Evolutionary conservation across 1,284 basidiomycete genomes (phyloP).

Genomic region (Rhodotorula sp.): DNA sequence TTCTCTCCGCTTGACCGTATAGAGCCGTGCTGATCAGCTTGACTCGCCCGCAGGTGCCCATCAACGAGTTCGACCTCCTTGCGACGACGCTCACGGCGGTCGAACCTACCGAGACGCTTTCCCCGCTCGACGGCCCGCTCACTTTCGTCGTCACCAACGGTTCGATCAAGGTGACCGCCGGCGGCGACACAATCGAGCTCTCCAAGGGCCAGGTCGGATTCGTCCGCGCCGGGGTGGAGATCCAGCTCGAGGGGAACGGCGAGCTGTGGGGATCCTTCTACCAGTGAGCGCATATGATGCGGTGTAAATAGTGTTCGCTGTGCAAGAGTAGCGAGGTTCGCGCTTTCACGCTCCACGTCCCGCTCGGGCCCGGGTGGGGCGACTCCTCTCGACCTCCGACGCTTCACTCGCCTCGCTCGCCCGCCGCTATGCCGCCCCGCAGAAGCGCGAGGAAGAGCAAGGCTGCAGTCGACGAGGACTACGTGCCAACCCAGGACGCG

Average conservation of each 20-base stretch:
- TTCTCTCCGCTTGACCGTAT: background rate
- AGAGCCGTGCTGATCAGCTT: background rate
- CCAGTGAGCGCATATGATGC: conserved; percentile 9
- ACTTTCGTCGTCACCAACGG: conserved; percentile 39
- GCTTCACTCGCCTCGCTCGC: too few relatives aligned
- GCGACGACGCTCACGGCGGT: conserved; percentile 16
- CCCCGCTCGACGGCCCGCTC: conserved; percentile 36
- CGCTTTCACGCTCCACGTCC: background rate
- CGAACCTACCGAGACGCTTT: conserved; percentile 17
- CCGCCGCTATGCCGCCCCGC: background rate
- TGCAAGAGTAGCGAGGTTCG: background rate
- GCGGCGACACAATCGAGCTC: conserved; percentile 21
- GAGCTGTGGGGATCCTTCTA: conserved; percentile 41
- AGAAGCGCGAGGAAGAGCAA: background rate
- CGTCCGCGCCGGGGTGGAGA: conserved; percentile 23
- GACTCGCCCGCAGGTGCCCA: conserved; percentile 24
- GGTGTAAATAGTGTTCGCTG: background rate
- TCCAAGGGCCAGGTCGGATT: conserved; percentile 37
- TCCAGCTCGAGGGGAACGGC: conserved; percentile 14
- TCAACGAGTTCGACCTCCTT: conserved; percentile 39
- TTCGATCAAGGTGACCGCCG: conserved; percentile 20
- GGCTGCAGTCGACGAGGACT: background rate
- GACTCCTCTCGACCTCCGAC: background rate
- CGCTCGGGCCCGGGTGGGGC: background rate
- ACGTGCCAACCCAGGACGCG: background rate